Evolutionary conservation across 257 asterid genomes (phyloP), one percentile per base, ranked within the genome.

Genomic region (Nicotiana benthamiana): DNA sequence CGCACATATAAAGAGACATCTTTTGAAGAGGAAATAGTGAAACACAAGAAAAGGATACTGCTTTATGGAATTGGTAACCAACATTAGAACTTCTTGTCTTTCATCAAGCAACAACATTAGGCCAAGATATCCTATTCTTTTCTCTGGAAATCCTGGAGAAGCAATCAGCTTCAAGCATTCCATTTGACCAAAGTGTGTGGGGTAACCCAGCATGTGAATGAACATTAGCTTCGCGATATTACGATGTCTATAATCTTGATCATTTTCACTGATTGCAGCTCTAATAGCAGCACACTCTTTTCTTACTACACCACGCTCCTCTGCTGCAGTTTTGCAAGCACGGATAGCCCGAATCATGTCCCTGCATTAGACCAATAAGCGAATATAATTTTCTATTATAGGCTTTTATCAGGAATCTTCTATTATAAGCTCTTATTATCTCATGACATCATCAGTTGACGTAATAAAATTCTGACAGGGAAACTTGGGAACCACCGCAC

Each of bases 131-230:
- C 99, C 99, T 78, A 94, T 92, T 89, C 98, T 94, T 90, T 96
- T 96, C 85, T 94, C 99, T 4, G 99, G 98, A 85, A 96, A 94
- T 82, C 97, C 99, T 32, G 98, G 97, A 81, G 97, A 87, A 81
- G 99, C 99, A 80, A 96, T 96, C 84, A 86, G 86, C 87, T 94
- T 94, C 80, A 96, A 87, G 89, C 99, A 96, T 89, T 96, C 99
- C 99, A 96, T 96, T 90, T 96, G 99, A 87, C 98, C 99, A 87
- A 96, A 96, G 89, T 96, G 99, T 32, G 99, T 96, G 36, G 98
- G 98, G 82, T 94, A 94, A 78, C 99, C 99, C 83, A 96, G 97
- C 99, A 96, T 96, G 93, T 96, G 98, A 86, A 96, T 93, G 86
- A 92, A 96, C 99, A 94, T 96, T 88, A 96, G 98, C 88, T 96